Evolutionary conservation across 1,284 basidiomycete species (phyloP), one percentile per base, ranked within the genome.

Genomic region (Entoloma clypeatum): DNA sequence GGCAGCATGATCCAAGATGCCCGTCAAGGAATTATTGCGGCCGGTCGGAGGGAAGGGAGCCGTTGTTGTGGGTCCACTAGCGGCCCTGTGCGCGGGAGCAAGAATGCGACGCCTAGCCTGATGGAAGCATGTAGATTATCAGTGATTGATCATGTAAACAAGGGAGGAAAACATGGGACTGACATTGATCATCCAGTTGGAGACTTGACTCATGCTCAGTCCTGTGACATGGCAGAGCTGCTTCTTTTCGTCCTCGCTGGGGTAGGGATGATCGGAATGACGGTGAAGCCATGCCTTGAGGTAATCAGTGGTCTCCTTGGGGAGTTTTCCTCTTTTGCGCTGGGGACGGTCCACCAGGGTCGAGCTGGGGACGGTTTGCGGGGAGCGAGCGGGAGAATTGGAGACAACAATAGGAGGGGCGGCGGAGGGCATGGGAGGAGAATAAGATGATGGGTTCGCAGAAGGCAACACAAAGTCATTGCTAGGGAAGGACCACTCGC

Each of bases 111-210:
- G 77, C 21, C 86, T 76, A 51, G 86, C 86, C 85, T 88, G 57
- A 29, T 46, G 16, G 39, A n/a, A n/a, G n/a, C n/a, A 39, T 36
- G 37, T 43, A 48, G 33, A 39, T 43, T 43, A 47, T 41, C 36
- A 56, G 39, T 29, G 48, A 45, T 28, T 48, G 45, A 45, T 36
- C 16, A 41, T 41, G 54, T 49, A 35, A 39, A 36, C 23, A 49
- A 16, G 32, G 41, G 39, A 47, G 40, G 43, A 39, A 48, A 43
- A 47, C 33, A 19, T 32, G 43, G 26, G 24, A 73, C 86, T 53
- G 43, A 89, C 87, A 53, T 91, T 90, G 56, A 91, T 91, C 84
- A 91, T 91, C 87, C 87, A 91, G 60, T 91, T 91, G 43, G 83
- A 86, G 1, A 92, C 87, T 63, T 92, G 89, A 61, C 77, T 83